phyloP scores from a whole-genome alignment of 2,329 filamentous ascomycete species.

The Didymella pinodella region DNA sequence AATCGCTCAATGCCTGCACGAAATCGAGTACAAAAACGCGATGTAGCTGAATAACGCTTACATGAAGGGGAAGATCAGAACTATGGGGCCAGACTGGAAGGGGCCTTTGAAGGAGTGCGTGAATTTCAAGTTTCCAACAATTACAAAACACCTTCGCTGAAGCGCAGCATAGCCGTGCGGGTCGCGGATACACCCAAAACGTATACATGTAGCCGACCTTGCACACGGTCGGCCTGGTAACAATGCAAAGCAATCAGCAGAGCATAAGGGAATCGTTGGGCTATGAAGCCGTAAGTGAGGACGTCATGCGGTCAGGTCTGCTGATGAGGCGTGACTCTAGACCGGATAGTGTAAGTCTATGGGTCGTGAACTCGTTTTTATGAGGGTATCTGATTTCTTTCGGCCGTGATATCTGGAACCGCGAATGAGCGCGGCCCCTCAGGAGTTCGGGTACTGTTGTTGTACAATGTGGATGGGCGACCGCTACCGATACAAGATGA shows the following conservation, averaged over 20 bases:
- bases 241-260: slow-evolving; percentile 18
- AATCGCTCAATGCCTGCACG: slow-evolving; percentile 6
- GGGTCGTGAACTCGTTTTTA: slow-evolving; percentile 49
- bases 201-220: slow-evolving; percentile 17
- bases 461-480: slow-evolving; percentile 29
- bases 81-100: background rate
- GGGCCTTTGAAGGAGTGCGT: slow-evolving; percentile 1
- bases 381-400: slow-evolving; percentile 48
- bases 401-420: slow-evolving; percentile 31
- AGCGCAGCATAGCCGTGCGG: slow-evolving; percentile 9
- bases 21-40: slow-evolving; percentile 10
- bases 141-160: slow-evolving; percentile 24
- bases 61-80: slow-evolving; percentile 13
- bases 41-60: slow-evolving; percentile 22
- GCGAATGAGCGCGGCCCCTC: slow-evolving; percentile 22
- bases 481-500: slow-evolving; percentile 28
- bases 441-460: slow-evolving; percentile 26
- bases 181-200: slow-evolving; percentile 13
- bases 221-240: slow-evolving; percentile 4
- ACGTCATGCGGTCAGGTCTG: slow-evolving; percentile 17
- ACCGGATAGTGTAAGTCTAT: slow-evolving; percentile 39
- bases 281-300: slow-evolving; percentile 16
- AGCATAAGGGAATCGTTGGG: slow-evolving; percentile 23
- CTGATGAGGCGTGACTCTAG: slow-evolving; percentile 3
- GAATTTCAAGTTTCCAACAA: slow-evolving; percentile 14